Base-by-base conservation (phyloP, 2,329 filamentous ascomycete genomes). In the Neopestalotiopsis clavispora region DNA sequence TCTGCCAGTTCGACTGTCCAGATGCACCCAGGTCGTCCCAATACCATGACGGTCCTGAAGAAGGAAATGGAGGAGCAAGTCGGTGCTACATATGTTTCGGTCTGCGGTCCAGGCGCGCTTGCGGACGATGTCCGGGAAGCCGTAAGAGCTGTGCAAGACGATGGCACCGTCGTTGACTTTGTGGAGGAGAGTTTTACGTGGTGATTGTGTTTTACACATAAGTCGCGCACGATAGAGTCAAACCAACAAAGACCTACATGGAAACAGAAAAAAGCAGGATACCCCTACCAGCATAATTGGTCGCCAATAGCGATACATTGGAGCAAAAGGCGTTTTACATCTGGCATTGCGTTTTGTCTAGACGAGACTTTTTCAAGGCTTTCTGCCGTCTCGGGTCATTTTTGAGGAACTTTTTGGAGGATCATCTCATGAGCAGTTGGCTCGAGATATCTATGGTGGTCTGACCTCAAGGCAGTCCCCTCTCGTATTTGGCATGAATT, bases 1-100 rank as follows among this genome's bases (percentile, higher is more conserved):
- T 94, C 90, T 62, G 90, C 91, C 4, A 94, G 90, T 68, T 86
- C 88, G 2, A 95, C 92, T 4, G 94, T 98, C 67, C 93, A 95
- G 81, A 96, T 98, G 92, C 94, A 94, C 79, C 92, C 94, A 1
- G 95, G 96, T 2, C 90, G 95, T 72, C 95, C 95, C 10, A 94
- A 97, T 76, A 88, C 97, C 59, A 87, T 90, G 23, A 89, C 92
- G 0, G 83, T 98, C n/a, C 83, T 98, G 61, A 86, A 90, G 71
- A 92, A 92, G 81, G 95, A 98, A 83, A 91, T 95, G 20, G 87
- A 91, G 75, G 89, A 92, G 75, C 93, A 96, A 78, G 84, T 94
- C 67, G 96, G 96, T 9, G 94, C 95, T 64, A 97, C 98, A 90
- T 93, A 90, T 28, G 94, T 98, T 59, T 92, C 91, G 12, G 91